phyloP scores from a whole-genome alignment of 2,329 filamentous ascomycete species.

The Parastagonospora avenae region DNA sequence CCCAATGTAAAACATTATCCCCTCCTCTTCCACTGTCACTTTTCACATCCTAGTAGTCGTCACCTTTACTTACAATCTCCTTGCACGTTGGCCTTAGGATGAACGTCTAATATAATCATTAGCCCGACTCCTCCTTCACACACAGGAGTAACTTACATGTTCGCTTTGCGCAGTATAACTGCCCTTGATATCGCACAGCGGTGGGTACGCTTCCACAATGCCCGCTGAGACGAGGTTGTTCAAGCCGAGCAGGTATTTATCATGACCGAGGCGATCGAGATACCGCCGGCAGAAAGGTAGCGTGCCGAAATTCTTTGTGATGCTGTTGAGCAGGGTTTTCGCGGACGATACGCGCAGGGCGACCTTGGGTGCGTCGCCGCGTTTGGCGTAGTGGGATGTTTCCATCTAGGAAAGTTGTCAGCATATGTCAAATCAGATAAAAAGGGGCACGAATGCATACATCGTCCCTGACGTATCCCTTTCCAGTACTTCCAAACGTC shows the following conservation, averaged over 20 bases:
- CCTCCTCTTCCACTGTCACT: background rate
- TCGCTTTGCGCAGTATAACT: conserved; percentile 94
- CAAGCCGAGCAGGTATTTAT: conserved; percentile 89
- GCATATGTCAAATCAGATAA: background rate
- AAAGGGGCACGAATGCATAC: conserved; percentile 49
- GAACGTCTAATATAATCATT: conserved; percentile 36
- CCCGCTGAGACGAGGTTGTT: conserved; percentile 83
- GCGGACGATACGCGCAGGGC: conserved; percentile 79
- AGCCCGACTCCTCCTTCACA: background rate
- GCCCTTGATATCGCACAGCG: conserved; percentile 88
- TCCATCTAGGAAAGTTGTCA: conserved; percentile 61
- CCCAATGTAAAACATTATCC: background rate
- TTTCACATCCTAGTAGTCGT: conserved; percentile 71
- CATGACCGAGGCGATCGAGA: conserved; percentile 88
- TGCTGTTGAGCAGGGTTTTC: conserved; percentile 82
- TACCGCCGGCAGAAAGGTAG: conserved; percentile 90
- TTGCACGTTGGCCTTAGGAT: conserved; percentile 62
- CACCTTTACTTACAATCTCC: conserved; percentile 84
- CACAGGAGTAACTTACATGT: conserved; percentile 68
- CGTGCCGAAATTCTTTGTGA: conserved; percentile 96
- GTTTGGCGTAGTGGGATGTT: conserved; percentile 84
- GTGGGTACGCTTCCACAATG: conserved; percentile 89
- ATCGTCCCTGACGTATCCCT: conserved; percentile 85
- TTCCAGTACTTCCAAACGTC: conserved; percentile 92
- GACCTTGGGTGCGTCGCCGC: conserved; percentile 73